These are phyloP conservation scores for Grigorovia humatica DNA, from an alignment of 805 yeast genomes.

Conservation along the genomic window DNA sequence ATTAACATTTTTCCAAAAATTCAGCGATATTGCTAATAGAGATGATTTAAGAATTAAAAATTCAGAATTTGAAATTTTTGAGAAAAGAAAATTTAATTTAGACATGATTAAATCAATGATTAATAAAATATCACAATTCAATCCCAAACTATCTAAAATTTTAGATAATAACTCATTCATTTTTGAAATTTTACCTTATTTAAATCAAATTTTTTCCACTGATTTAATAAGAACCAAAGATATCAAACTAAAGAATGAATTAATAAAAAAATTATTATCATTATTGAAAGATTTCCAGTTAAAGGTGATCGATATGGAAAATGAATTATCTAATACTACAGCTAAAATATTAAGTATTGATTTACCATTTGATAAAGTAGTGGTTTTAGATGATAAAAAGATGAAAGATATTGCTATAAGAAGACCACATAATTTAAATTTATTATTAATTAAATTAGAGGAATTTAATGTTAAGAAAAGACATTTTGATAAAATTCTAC, in stretches of 20 bases:
- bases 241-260: conserved; percentile 16
- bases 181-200: conserved; percentile 29
- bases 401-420: conserved; percentile 16
- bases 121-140: conserved; percentile 8
- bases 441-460: conserved; percentile 24
- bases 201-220: conserved; percentile 24
- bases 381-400: conserved; percentile 16
- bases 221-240: conserved; percentile 19
- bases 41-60: conserved; percentile 24
- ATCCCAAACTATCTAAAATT: conserved; percentile 11
- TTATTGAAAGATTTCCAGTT: conserved; percentile 34
- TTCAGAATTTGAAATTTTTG: conserved; percentile 25
- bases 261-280: conserved; percentile 31
- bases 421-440: conserved; percentile 16
- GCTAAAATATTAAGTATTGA: conserved; percentile 11
- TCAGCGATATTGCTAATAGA: conserved; percentile 47
- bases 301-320: conserved; percentile 28
- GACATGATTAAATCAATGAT: conserved; percentile 24
- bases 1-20: conserved; percentile 51
- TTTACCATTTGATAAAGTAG: conserved; percentile 24
- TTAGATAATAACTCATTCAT: conserved; percentile 13
- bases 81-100: conserved; percentile 18
- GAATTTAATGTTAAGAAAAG: conserved; percentile 27
- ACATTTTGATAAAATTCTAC: conserved; percentile 16
- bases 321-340: conserved; percentile 16